These are phyloP conservation scores for Emmonsia crescens DNA, from an alignment of 2,329 filamentous ascomycete genomes.

Conservation along the genomic window DNA sequence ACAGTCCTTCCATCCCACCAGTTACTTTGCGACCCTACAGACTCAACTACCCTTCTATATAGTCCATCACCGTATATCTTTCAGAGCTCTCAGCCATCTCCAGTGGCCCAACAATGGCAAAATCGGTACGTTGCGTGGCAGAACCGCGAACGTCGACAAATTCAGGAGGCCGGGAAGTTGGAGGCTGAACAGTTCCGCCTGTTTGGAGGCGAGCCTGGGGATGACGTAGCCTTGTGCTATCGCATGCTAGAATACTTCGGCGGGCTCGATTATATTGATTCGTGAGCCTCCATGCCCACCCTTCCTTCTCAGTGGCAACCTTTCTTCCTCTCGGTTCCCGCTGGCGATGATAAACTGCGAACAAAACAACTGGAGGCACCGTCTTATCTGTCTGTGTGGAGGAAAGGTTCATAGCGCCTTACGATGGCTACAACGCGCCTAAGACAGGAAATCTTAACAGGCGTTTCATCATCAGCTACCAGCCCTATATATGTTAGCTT, in stretches of 20 bases:
- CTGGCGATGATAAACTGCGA: not conserved
- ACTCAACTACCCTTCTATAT: slow-evolving; percentile 7
- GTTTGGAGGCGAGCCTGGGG: slow-evolving; percentile 36
- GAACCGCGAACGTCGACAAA: slow-evolving; percentile 24
- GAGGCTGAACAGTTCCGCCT: slow-evolving; percentile 35
- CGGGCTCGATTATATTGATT: slow-evolving; percentile 39
- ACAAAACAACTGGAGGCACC: not conserved
- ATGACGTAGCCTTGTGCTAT: slow-evolving; percentile 35
- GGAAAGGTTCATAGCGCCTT: not conserved
- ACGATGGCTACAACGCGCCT: not conserved
- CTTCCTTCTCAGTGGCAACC: not conserved
- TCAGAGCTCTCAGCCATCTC: slow-evolving; percentile 15
- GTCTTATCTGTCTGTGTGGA: not conserved
- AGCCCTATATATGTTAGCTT: not conserved
- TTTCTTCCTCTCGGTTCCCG: not conserved
- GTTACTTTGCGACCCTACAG: slow-evolving; percentile 12
- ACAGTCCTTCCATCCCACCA: slow-evolving; percentile 14
- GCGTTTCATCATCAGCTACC: not conserved
- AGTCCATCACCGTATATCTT: slow-evolving; percentile 13
- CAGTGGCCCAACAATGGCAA: slow-evolving; percentile 32
- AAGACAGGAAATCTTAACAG: not conserved
- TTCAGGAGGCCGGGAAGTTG: slow-evolving; percentile 20
- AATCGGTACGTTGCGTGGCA: slow-evolving; percentile 32
- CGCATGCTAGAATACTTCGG: slow-evolving; percentile 41
- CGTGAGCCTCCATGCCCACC: slow-evolving; percentile 19